Evolutionary conservation across 2,329 filamentous ascomycete species (phyloP), one percentile per base, ranked within the genome.

Genomic region (Sporothrix pallida): DNA sequence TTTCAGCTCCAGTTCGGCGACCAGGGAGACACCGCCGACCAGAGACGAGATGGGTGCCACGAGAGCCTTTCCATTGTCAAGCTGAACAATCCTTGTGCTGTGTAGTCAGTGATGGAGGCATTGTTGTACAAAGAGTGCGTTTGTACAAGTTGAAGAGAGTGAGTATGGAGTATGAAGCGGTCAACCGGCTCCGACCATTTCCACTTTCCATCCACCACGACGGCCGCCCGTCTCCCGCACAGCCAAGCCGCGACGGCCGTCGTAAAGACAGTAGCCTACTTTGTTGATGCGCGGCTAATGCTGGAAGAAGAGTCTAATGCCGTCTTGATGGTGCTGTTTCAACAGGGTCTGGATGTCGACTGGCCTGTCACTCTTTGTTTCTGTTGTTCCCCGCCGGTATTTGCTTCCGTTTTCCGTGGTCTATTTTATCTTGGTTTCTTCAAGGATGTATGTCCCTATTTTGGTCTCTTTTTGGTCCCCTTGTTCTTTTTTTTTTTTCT

Each of bases 1-100:
- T 67, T 68, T 52, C 46, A 52, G 65, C 50, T 68, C n/a, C 65
- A 68, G 65, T 46, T 68, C 23, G 46, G n/a, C 26, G 20, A 68
- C 17, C 46, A 62, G 58, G 37, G 8, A 31, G 23, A 26, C 23
- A 26, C 23, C 23, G 23, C 23, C 26, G 20, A 68, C 17, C 46
- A 62, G 58, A 62, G 8, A 31, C 7, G 13, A 17, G 58, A 62
- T 12, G 63, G 42, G 12, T 46, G 42, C 60, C 31, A 20, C 37
- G 10, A n/a, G 17, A n/a, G n/a, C 17, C n/a, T 3, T 44, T 46
- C n/a, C 17, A 20, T 46, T 46, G 60, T 37, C 13, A 60, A 60
- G 56, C 56, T 60, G 26, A 37, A n/a, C 4, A 9, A 60, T 37
- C 26, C 56, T 15, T 37, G 26, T 13, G 7, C 31, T 37, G 31